Evolutionary conservation across 2,329 filamentous ascomycete species (phyloP), one percentile per base, ranked within the genome.

Genomic region (Sporothrix humicola): DNA sequence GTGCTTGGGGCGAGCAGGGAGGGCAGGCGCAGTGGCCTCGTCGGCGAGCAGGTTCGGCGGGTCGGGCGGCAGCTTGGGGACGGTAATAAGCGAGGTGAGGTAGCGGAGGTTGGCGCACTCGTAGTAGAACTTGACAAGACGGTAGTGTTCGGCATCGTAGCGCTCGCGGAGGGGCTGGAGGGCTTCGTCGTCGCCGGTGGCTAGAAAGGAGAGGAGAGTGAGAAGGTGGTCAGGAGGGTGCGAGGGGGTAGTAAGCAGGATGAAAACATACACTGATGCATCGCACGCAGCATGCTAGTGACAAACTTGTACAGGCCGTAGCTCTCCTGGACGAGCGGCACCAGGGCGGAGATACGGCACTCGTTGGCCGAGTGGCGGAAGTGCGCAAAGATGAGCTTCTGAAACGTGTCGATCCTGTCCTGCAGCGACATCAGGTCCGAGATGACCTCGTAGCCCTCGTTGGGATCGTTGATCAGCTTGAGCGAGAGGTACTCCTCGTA

Each of bases 231-330:
- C 15, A 61, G 37, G 20, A n/a, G 7, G 20, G 15, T 56, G 10
- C 4, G 15, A 56, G 20, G 20, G n/a, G 17, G 48, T 3, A 46
- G 23, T 6, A 54, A 20, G 12, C 44, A 46, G 50, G 13, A 37
- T 37, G 23, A 66, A 52, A 26, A 84, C 91, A 80, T 85, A 95
- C 93, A 94, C 2, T 93, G 95, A 81, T 99, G 95, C 95, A 99
- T 98, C 17, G 96, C 96, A 73, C 96, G 90, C 75, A 99, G 84
- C 96, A 99, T 99, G 91, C 96, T 99, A 0, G 96, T 99, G 77
- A 98, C 95, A 82, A 99, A 99, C 83, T 98, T 98, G 87, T 99
- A 99, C 78, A 99, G 98, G 66, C 96, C 96, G 82, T 98, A 99
- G 81, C 94, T 98, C 85, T 99, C 96, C 81, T 97, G 94, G 2